A percentile compares a stretch with the other conserved stretches of the same genome.
Evolutionary conservation across 2,329 filamentous ascomycete species (phyloP).

Genomic region (Trichoderma breve): DNA sequence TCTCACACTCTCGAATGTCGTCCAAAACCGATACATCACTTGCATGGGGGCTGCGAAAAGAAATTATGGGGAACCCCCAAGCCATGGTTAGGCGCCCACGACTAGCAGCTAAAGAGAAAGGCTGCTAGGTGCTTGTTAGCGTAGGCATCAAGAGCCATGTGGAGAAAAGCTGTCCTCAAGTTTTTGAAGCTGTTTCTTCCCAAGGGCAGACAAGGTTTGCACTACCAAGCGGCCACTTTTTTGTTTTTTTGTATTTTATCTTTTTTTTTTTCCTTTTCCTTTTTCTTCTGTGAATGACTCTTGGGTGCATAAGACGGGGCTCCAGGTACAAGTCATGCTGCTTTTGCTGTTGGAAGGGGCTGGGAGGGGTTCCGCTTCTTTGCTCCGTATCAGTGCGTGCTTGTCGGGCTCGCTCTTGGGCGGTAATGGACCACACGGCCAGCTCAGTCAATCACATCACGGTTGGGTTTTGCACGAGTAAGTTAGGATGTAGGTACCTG

Average conservation of each 20-base stretch:
- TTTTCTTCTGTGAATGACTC: neutral
- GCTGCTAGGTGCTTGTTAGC: neutral
- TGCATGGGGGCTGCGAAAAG: neutral
- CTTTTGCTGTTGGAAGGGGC: neutral
- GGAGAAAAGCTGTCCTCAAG: neutral
- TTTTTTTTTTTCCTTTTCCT: neutral
- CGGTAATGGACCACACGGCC: neutral
- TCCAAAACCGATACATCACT: constrained; percentile 12
- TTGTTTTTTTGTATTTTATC: neutral
- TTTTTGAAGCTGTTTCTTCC: neutral
- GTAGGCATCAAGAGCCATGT: neutral
- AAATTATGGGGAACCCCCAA: neutral
- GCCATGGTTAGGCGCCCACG: constrained; percentile 10
- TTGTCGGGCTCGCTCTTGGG: neutral
- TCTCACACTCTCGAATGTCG: neutral
- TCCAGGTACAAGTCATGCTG: neutral
- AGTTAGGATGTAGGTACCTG: neutral
- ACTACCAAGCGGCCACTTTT: neutral
- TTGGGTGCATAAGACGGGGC: neutral
- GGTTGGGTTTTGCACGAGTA: neutral
- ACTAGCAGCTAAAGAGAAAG: neutral
- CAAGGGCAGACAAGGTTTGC: neutral
- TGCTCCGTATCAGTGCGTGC: neutral
- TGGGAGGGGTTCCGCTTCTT: neutral
- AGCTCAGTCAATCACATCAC: neutral